phyloP scores from a whole-genome alignment of 129 eudicot species.

The Ambrosia trifida region DNA sequence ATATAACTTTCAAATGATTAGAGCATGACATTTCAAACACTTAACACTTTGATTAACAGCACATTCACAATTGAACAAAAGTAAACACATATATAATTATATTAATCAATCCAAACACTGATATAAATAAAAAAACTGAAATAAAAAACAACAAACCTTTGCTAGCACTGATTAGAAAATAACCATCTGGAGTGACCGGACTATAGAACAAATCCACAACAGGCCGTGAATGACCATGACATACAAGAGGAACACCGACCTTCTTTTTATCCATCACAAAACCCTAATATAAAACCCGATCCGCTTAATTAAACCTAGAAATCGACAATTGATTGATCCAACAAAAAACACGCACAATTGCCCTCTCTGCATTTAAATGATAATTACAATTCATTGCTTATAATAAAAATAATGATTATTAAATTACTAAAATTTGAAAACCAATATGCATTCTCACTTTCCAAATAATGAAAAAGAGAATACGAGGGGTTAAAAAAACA shows the following conservation, averaged over 20 bases:
- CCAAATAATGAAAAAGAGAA: no score
- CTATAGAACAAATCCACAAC: conserved; percentile 74
- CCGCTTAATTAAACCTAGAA: no score
- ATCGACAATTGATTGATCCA: no score
- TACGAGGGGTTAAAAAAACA: no score
- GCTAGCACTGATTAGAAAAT: conserved; percentile 72
- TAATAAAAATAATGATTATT: no score
- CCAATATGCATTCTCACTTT: no score
- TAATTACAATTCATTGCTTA: no score
- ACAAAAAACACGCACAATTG: conserved; percentile 40
- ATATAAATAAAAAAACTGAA: neutral
- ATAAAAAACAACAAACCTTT: conserved; percentile 50
- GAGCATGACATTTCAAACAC: neutral
- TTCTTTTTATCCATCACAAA: no score
- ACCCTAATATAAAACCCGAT: no score
- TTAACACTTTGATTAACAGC: neutral
- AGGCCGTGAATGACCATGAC: conserved; percentile 73
- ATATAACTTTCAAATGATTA: no score
- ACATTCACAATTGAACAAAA: neutral
- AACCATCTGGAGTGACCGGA: conserved; percentile 67
- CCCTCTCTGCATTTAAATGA: conserved; percentile 15
- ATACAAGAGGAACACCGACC: no score
- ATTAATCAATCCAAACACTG: neutral
- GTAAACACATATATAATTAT: neutral
- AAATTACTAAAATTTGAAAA: no score